Evolutionary conservation across 192 early-diverging fungal genomes (phyloP), one percentile per base, ranked within the genome.

Genomic region (Podila epicladia): DNA sequence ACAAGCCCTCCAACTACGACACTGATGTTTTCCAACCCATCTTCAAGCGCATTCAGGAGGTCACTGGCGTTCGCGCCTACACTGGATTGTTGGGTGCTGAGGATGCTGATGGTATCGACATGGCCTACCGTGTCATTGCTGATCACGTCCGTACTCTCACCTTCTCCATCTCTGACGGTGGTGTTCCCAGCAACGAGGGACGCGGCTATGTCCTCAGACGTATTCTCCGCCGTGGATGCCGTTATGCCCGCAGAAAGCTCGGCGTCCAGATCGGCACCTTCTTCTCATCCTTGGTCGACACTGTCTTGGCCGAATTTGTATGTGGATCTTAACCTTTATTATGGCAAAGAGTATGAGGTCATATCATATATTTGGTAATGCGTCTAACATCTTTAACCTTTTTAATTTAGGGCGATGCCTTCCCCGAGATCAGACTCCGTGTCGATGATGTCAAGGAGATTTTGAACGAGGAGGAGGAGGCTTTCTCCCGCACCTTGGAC

Each of bases 151-250:
- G 98, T 69, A 98, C 98, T 20, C 86, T 98, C 66, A 95, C 96
- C 12, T 97, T 99, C 87, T 92, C 97, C 35, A 98, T 99, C 69
- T 91, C 94, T 33, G 98, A 99, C 75, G 97, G 97, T 63, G 95
- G 97, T 58, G 87, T 98, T 22, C 98, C 98, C 26, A 95, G 93
- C 65, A 99, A 99, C 83, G 97, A 98, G 79, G 98, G 98, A 33
- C 95, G 98, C 73, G 98, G 98, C 64, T 98, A 99, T 84, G 97
- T 99, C 4, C 88, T 99, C 75, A 93, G 98, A 65, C 90, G 98
- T 72, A 99, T 99, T 79, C 87, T 99, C 32, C 90, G 98, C 33
- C 93, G 98, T 67, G 98, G 96, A 82, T 94, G 92, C 6, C 92
- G 97, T 62, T 99, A 96, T 82, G 98, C 93, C 48, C 92, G 98